phyloP scores from a whole-genome alignment of 108 stramenopile genomes.

The Cyclotella kingstonii region DNA sequence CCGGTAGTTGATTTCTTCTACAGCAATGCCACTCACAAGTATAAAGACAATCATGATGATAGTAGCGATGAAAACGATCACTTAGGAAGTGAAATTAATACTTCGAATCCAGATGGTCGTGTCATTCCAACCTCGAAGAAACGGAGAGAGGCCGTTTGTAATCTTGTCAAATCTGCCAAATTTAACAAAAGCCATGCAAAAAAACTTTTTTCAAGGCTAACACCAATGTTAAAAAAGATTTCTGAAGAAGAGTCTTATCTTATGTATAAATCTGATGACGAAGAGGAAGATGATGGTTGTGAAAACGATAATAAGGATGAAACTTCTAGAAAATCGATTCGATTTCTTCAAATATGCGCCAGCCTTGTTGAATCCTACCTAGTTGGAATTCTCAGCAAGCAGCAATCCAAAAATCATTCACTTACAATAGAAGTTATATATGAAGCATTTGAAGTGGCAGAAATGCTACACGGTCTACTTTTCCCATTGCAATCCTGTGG shows the following conservation, averaged over 20 bases:
- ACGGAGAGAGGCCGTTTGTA: constrained; percentile 12
- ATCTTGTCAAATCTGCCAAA: constrained; percentile 8
- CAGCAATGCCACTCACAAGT: background rate
- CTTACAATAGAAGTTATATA: constrained; percentile 35
- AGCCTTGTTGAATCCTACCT: constrained; percentile 48
- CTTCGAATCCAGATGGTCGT: too few species aligned
- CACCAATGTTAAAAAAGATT: constrained; percentile 3
- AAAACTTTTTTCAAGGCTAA: constrained; percentile 25
- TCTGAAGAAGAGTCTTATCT: constrained; percentile 24
- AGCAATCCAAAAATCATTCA: background rate
- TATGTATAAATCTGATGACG: constrained; percentile 2
- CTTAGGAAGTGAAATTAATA: too few species aligned
- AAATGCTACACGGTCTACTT: constrained; percentile 62
- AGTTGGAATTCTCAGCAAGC: constrained; percentile 18
- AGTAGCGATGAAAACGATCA: too few species aligned
- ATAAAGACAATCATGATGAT: too few species aligned
- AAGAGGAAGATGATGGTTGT: background rate
- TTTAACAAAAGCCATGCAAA: constrained; percentile 25
- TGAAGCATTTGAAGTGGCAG: constrained; percentile 62
- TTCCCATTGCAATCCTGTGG: constrained; percentile 63
- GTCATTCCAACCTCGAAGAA: background rate
- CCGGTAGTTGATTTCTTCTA: constrained; percentile 1
- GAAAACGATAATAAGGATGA: constrained; percentile 1
- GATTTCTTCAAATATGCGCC: constrained; percentile 50
- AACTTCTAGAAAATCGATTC: constrained; percentile 32